Base-by-base conservation (phyloP, 805 yeast species). In the Komagataella phaffii region DNA sequence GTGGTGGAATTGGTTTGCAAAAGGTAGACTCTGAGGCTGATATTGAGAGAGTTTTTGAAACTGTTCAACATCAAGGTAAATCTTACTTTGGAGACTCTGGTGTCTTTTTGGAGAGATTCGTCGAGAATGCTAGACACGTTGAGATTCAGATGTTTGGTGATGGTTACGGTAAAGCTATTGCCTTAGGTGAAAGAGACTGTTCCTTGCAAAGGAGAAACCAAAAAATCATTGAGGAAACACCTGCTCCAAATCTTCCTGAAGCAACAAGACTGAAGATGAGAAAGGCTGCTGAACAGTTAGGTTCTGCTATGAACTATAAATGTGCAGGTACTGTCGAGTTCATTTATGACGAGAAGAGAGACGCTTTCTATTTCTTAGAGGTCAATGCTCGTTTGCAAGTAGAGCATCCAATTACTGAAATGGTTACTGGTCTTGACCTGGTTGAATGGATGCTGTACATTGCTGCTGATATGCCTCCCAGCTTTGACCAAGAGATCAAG, bases 301-400 rank as follows among this genome's bases (percentile, higher is more conserved):
- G 84, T 48, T 70, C 89, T 2, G 71, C 84, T 23, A 80, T 93
- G 83, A 83, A 87, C 59, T 91, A 93, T 71, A 89, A 88, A 69
- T 82, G 96, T 69, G 99, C 98, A 45, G 99, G 98, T 66, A 91
- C 99, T 6, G 96, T 93, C 59, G 99, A 91, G 69, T 91, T 83
- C 65, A 90, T 91, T 60, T 91, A 87, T 63, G 98, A 93, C 64
- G 84, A 85, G 61, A 74, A 67, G 52, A 73, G 95, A 59, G 91
- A 90, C 64, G 93, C 84, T 64, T 93, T 91, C 66, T 91, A 91
- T 72, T 91, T 91, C 71, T 73, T 91, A 62, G 99, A 91, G 67
- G 98, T 91, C 57, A 91, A 91, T 65, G 95, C 99, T 10, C 82
- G 99, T 64, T 77, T 91, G 59, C 99, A 91, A 68, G 99, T 91